Percentiles rank a stretch among this genome's conserved stretches.
Evolutionary conservation across 495 filamentous ascomycete genomes (phyloP).

Genomic region (Xylaria bambusicola): DNA sequence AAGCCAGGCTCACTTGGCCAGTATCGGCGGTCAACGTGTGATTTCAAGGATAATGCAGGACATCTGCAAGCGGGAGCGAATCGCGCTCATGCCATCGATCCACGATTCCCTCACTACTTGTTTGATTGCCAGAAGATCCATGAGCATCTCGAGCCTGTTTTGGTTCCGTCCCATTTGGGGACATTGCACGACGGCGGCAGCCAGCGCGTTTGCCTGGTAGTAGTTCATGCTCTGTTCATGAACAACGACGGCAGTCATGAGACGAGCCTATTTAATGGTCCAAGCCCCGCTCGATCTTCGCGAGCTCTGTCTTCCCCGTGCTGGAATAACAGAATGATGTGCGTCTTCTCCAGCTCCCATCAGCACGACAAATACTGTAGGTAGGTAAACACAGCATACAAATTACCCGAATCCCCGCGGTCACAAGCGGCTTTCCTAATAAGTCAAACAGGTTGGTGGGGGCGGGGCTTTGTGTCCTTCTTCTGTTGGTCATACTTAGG

Average conservation of each 20-base stretch:
- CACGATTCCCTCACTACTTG: constrained; percentile 10
- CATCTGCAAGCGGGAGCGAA: constrained; percentile 26
- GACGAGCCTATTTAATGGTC: constrained; percentile 13
- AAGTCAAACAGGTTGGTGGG: constrained; percentile 7
- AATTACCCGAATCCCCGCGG: constrained; percentile 11
- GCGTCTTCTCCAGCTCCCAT: constrained; percentile 28
- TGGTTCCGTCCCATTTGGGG: background rate
- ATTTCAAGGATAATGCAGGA: constrained; percentile 28
- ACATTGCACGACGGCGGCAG: background rate
- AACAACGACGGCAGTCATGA: background rate
- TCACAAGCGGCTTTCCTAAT: constrained; percentile 14
- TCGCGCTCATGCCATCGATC: constrained; percentile 20
- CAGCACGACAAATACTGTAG: constrained; percentile 19
- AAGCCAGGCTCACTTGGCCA: constrained; percentile 22
- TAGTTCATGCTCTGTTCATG: background rate
- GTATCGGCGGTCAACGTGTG: constrained; percentile 35
- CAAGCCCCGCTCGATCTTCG: constrained; percentile 15
- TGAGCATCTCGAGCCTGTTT: constrained; percentile 5
- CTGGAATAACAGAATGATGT: constrained; percentile 33
- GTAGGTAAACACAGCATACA: background rate
- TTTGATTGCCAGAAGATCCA: constrained; percentile 6
- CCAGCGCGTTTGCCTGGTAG: background rate
- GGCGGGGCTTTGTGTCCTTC: constrained; percentile 16
- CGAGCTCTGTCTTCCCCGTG: constrained; percentile 16
- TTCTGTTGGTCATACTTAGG: constrained; percentile 13